Evolutionary conservation across 2,329 filamentous ascomycete species (phyloP), one percentile per base, ranked within the genome.

Genomic region (Paraphaeosphaeria minitans): DNA sequence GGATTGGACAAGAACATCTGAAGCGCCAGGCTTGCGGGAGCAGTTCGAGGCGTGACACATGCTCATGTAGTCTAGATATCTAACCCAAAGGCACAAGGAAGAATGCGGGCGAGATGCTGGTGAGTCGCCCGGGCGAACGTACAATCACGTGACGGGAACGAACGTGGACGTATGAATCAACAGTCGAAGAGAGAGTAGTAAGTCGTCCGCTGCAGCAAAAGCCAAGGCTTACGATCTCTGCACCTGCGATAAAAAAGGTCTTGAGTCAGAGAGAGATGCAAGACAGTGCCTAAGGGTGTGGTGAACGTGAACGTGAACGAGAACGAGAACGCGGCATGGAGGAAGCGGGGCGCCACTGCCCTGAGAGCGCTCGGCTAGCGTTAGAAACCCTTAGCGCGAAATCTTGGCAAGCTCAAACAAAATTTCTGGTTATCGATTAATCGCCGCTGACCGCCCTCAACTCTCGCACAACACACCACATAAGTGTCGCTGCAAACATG

Each of bases 401-500:
- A 42, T 49, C 41, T 53, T 53, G 24, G 35, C 21, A 24, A 29
- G 24, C 6, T 6, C 3, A 27, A n/a, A 16, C 46, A 43, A 61
- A 59, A 55, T 61, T 61, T 61, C 56, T 45, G 21, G 55, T 61
- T 61, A 63, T 63, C 60, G 63, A 65, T 63, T 39, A 21, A 10
- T 59, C 60, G 62, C 37, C 51, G 53, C 60, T 47, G 58, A 53
- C n/a, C 47, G 43, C 57, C 58, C 54, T 39, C 51, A 33, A 24
- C 55, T 21, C 39, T 48, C 39, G 48, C 53, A 53, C 51, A 31
- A 55, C 41, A 50, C 55, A 33, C 10, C 29, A 37, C 16, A 6
- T 27, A 45, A 8, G 47, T 37, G 49, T 60, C 50, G 53, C 60
- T 64, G 69, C 65, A 65, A 71, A 60, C 49, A 75, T 75, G 74